Base-by-base conservation (phyloP, 108 stramenopile species). In the Nitzschia putrida region DNA sequence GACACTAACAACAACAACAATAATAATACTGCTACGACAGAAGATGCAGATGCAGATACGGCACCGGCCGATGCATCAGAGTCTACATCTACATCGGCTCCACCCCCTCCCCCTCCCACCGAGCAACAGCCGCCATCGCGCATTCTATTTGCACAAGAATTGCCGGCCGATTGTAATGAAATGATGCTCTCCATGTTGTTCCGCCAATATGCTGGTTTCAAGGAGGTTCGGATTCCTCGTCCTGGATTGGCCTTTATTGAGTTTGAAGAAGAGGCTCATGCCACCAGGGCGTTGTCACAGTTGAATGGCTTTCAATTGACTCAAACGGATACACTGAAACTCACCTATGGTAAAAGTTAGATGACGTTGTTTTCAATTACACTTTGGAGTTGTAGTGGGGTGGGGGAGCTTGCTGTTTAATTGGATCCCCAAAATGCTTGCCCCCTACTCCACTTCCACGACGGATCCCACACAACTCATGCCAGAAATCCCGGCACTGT, bases 161-260 rank as follows among this genome's bases (percentile, higher is more conserved):
- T 94, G 11, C 90, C 93, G n/a, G 9, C 57, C 13, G 88, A 92
- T 57, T 92, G 91, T 76, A 97, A 92, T 68, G 88, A 95, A 74
- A 83, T 89, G 87, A 96, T 96, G 94, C 72, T 98, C 34, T 76
- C 76, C 44, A 94, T 95, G 89, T 75, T 98, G 39, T 98, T 97
- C 73, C 92, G 90, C 64, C 94, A 92, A 71, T 95, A 96, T 80
- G 45, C 77, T 9, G 97, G 96, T 21, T 97, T 86, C 66, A 81
- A 85, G 72, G 94, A 95, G 72, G 92, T 95, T 1, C 89, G 88
- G 12, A 76, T 85, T 53, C 81, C 87, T 18, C 71, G 82, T 38
- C 63, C 66, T 43, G 95, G 95, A 39, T 49, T 91, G 75, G 96
- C 94, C 37, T 96, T 94, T 73, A 81, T 98, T 64, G 93, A 96